Conservation (phyloP, 2,329 filamentous ascomycete species). For the Triangularia verruculosa region DNA sequence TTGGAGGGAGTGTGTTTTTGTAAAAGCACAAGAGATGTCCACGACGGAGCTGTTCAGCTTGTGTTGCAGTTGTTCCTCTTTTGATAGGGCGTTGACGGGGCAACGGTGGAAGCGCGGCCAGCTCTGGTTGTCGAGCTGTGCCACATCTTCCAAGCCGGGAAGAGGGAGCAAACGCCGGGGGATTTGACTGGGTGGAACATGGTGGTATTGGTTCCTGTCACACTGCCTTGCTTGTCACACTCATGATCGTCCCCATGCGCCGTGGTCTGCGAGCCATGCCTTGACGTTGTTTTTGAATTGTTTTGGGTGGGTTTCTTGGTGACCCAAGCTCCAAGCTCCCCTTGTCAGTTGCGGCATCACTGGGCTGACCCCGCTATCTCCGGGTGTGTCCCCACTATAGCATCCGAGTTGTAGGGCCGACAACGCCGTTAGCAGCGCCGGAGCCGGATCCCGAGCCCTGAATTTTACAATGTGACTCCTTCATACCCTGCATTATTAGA, state of each 20-base stretch:
- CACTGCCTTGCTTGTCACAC: neutral
- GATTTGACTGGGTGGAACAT: neutral
- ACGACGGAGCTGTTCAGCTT: neutral
- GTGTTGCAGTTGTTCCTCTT: neutral
- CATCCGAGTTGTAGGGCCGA: neutral
- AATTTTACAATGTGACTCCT: neutral
- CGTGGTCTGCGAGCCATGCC: neutral
- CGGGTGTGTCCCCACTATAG: neutral
- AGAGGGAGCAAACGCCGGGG: neutral
- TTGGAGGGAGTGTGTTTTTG: neutral
- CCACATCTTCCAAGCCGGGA: neutral
- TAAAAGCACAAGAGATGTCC: neutral
- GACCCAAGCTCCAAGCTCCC: neutral
- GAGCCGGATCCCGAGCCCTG: neutral
- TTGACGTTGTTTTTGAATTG: neutral
- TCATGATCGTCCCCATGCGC: neutral
- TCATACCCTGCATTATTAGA: neutral
- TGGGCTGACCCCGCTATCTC: neutral
- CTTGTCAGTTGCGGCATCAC: neutral
- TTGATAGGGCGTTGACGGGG: neutral
- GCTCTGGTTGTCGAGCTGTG: neutral
- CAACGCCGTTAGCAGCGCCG: conserved; percentile 6
- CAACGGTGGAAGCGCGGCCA: neutral
- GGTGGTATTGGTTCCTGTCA: neutral
- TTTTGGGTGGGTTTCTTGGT: neutral